Conservation (phyloP, 768 basidiomycete genomes). For the Mycena alexandri region DNA sequence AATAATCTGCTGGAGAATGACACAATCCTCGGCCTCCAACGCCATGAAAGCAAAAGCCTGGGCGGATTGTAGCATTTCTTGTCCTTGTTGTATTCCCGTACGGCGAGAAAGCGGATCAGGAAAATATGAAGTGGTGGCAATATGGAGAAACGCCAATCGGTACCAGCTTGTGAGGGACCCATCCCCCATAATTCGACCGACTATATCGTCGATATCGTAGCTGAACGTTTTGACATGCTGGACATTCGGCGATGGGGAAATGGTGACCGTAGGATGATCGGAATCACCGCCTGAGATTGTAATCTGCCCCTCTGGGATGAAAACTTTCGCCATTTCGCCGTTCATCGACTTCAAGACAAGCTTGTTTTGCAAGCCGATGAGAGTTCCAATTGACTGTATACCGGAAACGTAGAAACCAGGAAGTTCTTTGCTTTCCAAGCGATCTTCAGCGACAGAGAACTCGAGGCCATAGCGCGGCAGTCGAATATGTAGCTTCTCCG, state of each 20-base stretch:
- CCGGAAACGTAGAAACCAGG: slow-evolving; percentile 57
- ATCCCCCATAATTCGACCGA: slow-evolving; percentile 49
- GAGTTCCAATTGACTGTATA: slow-evolving; percentile 56
- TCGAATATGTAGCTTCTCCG: slow-evolving; percentile 41
- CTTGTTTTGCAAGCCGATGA: slow-evolving; percentile 59
- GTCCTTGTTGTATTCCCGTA: slow-evolving; percentile 59
- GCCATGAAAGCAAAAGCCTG: slow-evolving; percentile 55
- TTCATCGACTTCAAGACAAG: slow-evolving; percentile 51
- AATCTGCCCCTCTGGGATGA: slow-evolving; percentile 56
- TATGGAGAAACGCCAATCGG: slow-evolving; percentile 59
- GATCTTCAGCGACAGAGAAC: slow-evolving; percentile 52
- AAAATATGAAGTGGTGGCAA: slow-evolving; percentile 55
- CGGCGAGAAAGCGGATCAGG: slow-evolving; percentile 58
- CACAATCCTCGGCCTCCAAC: slow-evolving; percentile 45
- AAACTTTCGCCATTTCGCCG: slow-evolving; percentile 39
- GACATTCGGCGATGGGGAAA: slow-evolving; percentile 30
- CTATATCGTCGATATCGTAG: slow-evolving; percentile 50
- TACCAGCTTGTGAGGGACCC: slow-evolving; percentile 44
- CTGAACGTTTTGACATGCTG: slow-evolving; percentile 33
- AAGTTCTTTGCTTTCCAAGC: slow-evolving; percentile 56
- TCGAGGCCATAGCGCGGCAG: slow-evolving; percentile 57
- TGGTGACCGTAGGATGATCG: slow-evolving; percentile 40
- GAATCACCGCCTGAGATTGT: slow-evolving; percentile 31
- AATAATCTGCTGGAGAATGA: slow-evolving; percentile 49
- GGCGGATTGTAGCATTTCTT: slow-evolving; percentile 53